These are phyloP conservation scores for Friedmanniomyces endolithicus DNA, from an alignment of 495 filamentous ascomycete genomes.

Conservation along the genomic window DNA sequence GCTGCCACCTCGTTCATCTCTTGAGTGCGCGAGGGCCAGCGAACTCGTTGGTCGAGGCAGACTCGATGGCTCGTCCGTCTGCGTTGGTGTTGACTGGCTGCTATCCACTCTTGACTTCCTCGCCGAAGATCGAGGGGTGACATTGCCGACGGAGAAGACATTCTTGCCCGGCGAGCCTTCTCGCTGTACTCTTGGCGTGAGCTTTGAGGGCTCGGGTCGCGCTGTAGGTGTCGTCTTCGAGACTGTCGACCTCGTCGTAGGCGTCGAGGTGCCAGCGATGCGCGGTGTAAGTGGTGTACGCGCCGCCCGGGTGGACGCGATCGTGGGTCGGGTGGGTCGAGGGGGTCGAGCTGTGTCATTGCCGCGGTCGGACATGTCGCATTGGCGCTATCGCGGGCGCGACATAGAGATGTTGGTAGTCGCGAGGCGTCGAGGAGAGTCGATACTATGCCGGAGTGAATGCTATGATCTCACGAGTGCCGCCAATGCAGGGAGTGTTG, in stretches of 20 bases:
- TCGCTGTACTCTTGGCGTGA: constrained; percentile 21
- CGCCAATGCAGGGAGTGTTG: too few relatives aligned
- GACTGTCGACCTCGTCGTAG: constrained; percentile 10
- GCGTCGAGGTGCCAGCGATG: constrained; percentile 21
- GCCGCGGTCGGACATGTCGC: constrained; percentile 10
- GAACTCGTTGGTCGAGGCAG: not conserved
- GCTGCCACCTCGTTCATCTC: constrained; percentile 10
- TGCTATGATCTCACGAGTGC: too few relatives aligned
- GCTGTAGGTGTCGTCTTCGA: constrained; percentile 17
- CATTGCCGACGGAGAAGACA: constrained; percentile 24
- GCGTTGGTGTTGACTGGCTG: constrained; percentile 22
- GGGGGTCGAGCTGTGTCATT: constrained; percentile 21
- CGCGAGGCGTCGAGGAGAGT: too few relatives aligned
- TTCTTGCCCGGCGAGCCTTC: constrained; percentile 23
- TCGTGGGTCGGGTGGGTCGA: constrained; percentile 28
- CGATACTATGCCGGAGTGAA: too few relatives aligned
- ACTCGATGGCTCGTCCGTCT: constrained; percentile 18
- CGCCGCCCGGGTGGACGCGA: constrained; percentile 26
- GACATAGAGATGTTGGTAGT: not conserved
- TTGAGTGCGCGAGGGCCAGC: not conserved
- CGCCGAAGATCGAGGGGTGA: constrained; percentile 32
- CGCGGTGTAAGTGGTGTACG: constrained; percentile 29
- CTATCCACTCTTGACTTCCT: constrained; percentile 29
- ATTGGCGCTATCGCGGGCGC: not conserved
- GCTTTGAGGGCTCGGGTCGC: constrained; percentile 8